These are phyloP conservation scores for Zelonia costaricensis DNA, from an alignment of 208 protist species.

Conservation along the genomic window DNA sequence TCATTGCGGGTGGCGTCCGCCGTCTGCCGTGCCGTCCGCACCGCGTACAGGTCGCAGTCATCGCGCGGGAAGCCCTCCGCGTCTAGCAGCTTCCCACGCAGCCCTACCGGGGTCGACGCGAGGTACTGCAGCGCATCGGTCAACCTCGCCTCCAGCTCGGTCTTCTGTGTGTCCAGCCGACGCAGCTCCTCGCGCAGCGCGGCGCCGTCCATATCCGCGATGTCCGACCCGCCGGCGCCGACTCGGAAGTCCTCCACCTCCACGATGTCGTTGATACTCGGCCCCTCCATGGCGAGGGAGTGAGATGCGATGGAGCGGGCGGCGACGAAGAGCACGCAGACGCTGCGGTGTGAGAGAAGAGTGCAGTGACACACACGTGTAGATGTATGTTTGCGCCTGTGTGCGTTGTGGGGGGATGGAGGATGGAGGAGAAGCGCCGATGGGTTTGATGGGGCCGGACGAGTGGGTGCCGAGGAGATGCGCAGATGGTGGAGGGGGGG, in stretches of 20 bases:
- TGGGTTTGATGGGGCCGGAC: too few relatives aligned
- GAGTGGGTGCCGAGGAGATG: too few relatives aligned
- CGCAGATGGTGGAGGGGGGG: too few relatives aligned
- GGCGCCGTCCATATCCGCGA: constrained; percentile 16
- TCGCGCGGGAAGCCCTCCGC: constrained; percentile 76
- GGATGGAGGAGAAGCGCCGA: too few relatives aligned
- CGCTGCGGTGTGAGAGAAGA: too few relatives aligned
- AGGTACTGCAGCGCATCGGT: constrained; percentile 69
- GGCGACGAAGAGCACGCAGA: too few relatives aligned
- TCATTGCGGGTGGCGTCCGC: constrained; percentile 72
- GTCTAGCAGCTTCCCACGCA: constrained; percentile 65
- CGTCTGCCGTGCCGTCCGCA: constrained; percentile 67
- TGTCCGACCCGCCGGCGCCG: neutral
- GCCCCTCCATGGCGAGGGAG: too few relatives aligned
- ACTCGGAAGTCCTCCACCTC: constrained; percentile 10
- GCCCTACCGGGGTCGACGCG: constrained; percentile 58
- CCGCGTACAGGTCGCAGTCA: constrained; percentile 89
- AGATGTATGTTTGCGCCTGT: too few relatives aligned
- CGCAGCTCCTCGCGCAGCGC: constrained; percentile 35
- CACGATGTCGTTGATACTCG: constrained; percentile 1
- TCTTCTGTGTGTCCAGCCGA: constrained; percentile 39
- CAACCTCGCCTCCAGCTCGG: constrained; percentile 35
- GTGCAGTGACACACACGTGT: too few relatives aligned
- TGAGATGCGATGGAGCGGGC: too few relatives aligned
- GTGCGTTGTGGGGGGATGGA: too few relatives aligned